Percentiles rank a stretch among this genome's conserved stretches.
Conservation (phyloP, 106 monocot genomes). For the Allium cepa region DNA sequence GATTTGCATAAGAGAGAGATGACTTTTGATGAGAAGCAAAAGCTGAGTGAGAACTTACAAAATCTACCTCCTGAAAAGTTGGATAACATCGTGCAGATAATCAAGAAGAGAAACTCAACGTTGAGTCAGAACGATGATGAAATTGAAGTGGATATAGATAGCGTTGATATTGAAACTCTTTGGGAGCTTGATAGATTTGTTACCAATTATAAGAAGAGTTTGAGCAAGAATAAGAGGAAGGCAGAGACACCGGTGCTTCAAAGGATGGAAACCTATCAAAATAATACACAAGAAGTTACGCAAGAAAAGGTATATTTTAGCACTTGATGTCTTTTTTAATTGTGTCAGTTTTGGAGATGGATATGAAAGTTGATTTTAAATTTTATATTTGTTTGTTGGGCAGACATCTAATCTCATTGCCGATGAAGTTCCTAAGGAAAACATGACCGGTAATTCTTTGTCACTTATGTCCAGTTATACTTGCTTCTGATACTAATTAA, state of each 20-base stretch:
- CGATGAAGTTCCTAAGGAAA: slow-evolving; percentile 28
- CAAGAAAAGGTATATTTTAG: slow-evolving; percentile 24
- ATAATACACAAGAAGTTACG: slow-evolving; percentile 7
- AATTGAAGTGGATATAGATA: slow-evolving; percentile 98
- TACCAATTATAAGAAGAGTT: slow-evolving; percentile 90
- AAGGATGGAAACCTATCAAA: slow-evolving; percentile 19
- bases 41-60: slow-evolving; percentile 77
- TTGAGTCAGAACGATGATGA: slow-evolving; percentile 95
- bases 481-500: too few species aligned
- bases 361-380: too few species aligned
- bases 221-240: slow-evolving; percentile 95
- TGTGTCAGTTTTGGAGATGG: too few species aligned
- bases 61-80: slow-evolving; percentile 84
- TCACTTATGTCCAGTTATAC: too few species aligned
- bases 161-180: slow-evolving; percentile 87
- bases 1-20: slow-evolving; percentile 89
- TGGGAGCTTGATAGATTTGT: slow-evolving; percentile 99
- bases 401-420: slow-evolving; percentile 28
- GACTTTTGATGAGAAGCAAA: slow-evolving; percentile 98
- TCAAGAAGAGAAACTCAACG: slow-evolving; percentile 78
- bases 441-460: slow-evolving; percentile 28
- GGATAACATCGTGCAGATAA: slow-evolving; percentile 85
- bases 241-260: slow-evolving; percentile 37
- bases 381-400: background rate
- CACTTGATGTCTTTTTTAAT: too few species aligned